A percentile compares a stretch with the other conserved stretches of the same genome.
Conservation (phyloP, 1,284 basidiomycete species). For the Lignosus rhinocerotis region DNA sequence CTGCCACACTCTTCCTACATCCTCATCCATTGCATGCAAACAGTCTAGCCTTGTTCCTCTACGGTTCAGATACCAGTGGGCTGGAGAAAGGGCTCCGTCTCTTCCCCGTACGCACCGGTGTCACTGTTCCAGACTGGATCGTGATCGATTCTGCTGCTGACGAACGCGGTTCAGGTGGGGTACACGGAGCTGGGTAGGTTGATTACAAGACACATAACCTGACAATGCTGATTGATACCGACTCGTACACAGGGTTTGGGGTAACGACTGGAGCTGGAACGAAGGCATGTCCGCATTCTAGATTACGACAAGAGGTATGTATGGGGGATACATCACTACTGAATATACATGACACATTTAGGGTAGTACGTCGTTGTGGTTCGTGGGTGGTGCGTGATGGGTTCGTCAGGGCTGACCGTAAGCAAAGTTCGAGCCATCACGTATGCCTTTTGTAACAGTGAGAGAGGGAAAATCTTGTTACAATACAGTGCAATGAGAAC, state of each 20-base stretch:
- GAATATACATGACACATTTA: slow-evolving; percentile 41
- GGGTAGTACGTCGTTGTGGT: slow-evolving; percentile 28
- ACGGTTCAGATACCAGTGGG: slow-evolving; percentile 54
- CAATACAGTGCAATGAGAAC: slow-evolving; percentile 67
- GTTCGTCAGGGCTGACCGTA: slow-evolving; percentile 40
- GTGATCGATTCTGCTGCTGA: slow-evolving; percentile 56
- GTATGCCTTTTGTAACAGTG: slow-evolving; percentile 42
- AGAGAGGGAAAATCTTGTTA: slow-evolving; percentile 62
- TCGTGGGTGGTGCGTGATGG: slow-evolving; percentile 32
- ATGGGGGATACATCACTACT: slow-evolving; percentile 36
- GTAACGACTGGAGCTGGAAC: slow-evolving; percentile 56
- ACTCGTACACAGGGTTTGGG: slow-evolving; percentile 29
- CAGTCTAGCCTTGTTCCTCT: slow-evolving; percentile 55
- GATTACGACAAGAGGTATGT: slow-evolving; percentile 38
- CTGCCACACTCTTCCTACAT: slow-evolving; percentile 69
- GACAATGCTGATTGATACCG: slow-evolving; percentile 13
- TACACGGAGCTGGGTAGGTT: slow-evolving; percentile 72
- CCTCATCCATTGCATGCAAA: slow-evolving; percentile 54
- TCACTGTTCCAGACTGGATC: slow-evolving; percentile 75
- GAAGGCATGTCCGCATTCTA: slow-evolving; percentile 52
- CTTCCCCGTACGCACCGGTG: slow-evolving; percentile 81
- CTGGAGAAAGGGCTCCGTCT: slow-evolving; percentile 67
- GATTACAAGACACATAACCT: neutral
- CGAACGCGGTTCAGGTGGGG: slow-evolving; percentile 62
- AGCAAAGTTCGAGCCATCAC: slow-evolving; percentile 57